Base-by-base conservation (phyloP, 1,139 yeast genomes). In the Taphrina communis region DNA sequence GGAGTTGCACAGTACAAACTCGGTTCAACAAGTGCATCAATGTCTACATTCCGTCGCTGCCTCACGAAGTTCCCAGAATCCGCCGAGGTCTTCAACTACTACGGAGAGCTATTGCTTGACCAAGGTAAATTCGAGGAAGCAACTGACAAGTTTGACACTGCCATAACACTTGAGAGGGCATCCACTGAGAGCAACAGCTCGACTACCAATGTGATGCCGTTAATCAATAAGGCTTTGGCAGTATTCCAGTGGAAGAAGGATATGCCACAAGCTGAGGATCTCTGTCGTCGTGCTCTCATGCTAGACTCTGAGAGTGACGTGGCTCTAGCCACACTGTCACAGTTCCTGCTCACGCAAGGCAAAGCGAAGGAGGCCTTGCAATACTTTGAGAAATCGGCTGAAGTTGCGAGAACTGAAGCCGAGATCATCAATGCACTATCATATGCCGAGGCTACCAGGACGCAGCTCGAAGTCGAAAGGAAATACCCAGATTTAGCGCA, bases 81-180 rank as follows among this genome's bases (percentile, higher is more conserved):
- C 66, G 91, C 97, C 69, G 97, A 91, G 79, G 90, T 92, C 75
- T 96, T 95, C 80, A 93, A 92, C 82, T 95, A 93, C 80, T 91
- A 88, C 77, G 99, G 98, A 77, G 99, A 94, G 81, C 88, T 94
- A 68, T 83, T 93, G 76, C 87, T 92, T 73, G 98, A 94, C 77
- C 85, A 86, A 75, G 89, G 89, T 75, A 90, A 89, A 74, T 81
- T 85, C 71, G 84, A 80, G 57, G 88, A 84, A 73, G 97, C 99
- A 71, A 80, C 86, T 71, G 86, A 86, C 78, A 94, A 92, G 82
- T 94, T 92, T 78, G 97, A 93, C 74, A 85, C 85, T 75, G 93
- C 99, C 70, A 88, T 88, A 70, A 87, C 90, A 78, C 83, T 94
- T 76, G 98, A 93, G 79, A 83, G 84, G 80, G 78, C 72, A 76